Percentiles rank a stretch among this genome's conserved stretches.
Evolutionary conservation across 139 green algal species (phyloP).

Genomic region (Auxenochlorella pyrenoidosa): DNA sequence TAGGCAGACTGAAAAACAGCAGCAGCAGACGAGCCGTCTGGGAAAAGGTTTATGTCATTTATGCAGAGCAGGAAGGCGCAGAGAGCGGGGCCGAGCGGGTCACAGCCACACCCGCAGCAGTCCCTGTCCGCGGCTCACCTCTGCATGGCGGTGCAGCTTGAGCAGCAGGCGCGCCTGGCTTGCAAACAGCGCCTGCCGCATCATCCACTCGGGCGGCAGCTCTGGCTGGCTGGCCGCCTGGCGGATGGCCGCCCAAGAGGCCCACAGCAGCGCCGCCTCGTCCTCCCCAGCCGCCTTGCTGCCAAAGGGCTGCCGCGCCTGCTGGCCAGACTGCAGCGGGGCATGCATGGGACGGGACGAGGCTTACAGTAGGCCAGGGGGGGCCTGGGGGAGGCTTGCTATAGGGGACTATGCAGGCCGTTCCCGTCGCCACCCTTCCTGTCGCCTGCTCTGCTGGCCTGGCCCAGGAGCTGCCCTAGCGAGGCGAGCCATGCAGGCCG

Average conservation of each 20-base stretch:
- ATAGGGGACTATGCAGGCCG: no score
- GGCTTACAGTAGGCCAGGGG: background rate
- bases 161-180: slow-evolving; percentile 73
- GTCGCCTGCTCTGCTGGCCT: no score
- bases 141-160: slow-evolving; percentile 50
- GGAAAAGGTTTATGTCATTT: no score
- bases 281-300: slow-evolving; percentile 57
- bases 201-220: slow-evolving; percentile 67
- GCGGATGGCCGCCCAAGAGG: slow-evolving; percentile 57
- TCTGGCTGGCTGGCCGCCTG: slow-evolving; percentile 39
- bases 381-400: no score
- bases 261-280: slow-evolving; percentile 58
- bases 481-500: no score
- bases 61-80: no score
- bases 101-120: no score
- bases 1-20: no score
- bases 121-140: slow-evolving; percentile 13
- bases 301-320: slow-evolving; percentile 21
- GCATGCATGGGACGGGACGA: background rate
- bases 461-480: no score
- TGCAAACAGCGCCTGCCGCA: slow-evolving; percentile 93
- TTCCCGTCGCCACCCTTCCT: no score
- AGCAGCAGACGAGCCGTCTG: no score
- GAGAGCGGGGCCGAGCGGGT: no score
- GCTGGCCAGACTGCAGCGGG: slow-evolving; percentile 20